Evolutionary conservation across 331 rosid species (phyloP), one percentile per base, ranked within the genome.

Genomic region (Ulmus americana): DNA sequence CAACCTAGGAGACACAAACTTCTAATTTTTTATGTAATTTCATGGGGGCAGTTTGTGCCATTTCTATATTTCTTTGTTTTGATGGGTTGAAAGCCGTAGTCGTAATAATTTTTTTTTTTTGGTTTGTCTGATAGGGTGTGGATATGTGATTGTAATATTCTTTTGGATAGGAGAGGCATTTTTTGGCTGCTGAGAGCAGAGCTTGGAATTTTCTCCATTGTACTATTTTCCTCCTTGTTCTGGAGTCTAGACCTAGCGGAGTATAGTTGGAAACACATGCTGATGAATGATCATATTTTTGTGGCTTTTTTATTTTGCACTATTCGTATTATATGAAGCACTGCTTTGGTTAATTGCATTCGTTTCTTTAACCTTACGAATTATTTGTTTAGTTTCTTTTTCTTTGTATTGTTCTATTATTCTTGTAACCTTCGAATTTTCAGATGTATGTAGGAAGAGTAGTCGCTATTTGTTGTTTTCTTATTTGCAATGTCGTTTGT

Each of bases 111-210:
- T 69, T 53, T 65, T 78, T 74, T 79, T 83, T 28, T 28, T 28
- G 35, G 63, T 64, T 74, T 63, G 28, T 72, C 80, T 73, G 76
- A 79, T 76, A 76, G 77, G 56, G 73, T 71, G 83, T 71, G 81
- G 88, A 76, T 70, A 79, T 44, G 71, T 83, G 18, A 61, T 45
- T 88, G 95, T 86, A 80, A 81, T 88, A 74, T 85, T 80, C 86
- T 81, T 86, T 83, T 70, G 67, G 72, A 28, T 85, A 86, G 86
- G 74, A 53, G 85, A 82, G 86, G 83, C 80, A 71, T 80, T 82
- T 82, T 81, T 86, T 70, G 81, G 42, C 20, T 28, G 83, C 90
- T 77, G 77, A 71, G 70, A 77, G 83, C 78, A 65, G 35, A 63
- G 86, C 83, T 68, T 76, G 74, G 85, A 79, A 79, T 79, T 80